Evolutionary conservation across 106 monocot genomes (phyloP).

Genomic region (Dendrobium catenatum): DNA sequence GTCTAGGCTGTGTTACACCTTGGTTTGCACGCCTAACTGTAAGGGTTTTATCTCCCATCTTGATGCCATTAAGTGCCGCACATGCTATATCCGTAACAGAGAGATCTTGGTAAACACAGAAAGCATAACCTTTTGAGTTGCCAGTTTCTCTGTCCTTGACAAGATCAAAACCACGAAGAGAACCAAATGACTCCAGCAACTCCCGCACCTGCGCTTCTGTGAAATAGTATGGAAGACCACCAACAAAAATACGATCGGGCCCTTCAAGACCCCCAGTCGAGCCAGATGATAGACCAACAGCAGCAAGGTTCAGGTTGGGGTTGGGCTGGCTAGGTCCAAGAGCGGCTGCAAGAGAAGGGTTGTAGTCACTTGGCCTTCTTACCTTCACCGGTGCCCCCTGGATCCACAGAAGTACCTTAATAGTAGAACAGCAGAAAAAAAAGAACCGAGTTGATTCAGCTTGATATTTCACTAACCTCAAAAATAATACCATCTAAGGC

Average conservation of each 20-base stretch:
- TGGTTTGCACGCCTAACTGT: slow-evolving; percentile 77
- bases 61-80: slow-evolving; percentile 81
- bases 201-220: slow-evolving; percentile 70
- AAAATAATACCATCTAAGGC: slow-evolving; percentile 96
- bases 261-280: slow-evolving; percentile 63
- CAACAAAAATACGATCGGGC: slow-evolving; percentile 14
- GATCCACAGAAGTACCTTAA: slow-evolving; percentile 22
- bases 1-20: slow-evolving; percentile 59
- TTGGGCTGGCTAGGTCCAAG: slow-evolving; percentile 65
- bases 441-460: too few species aligned
- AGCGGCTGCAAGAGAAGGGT: slow-evolving; percentile 52
- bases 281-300: slow-evolving; percentile 58
- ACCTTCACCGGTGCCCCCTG: slow-evolving; percentile 86
- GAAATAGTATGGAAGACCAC: slow-evolving; percentile 71
- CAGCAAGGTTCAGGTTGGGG: slow-evolving; percentile 49
- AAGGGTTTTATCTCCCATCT: slow-evolving; percentile 83
- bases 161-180: slow-evolving; percentile 82
- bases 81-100: slow-evolving; percentile 78
- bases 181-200: slow-evolving; percentile 67
- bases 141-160: slow-evolving; percentile 87
- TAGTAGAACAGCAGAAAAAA: too few species aligned
- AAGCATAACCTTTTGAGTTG: slow-evolving; percentile 76
- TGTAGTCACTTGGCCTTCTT: slow-evolving; percentile 83
- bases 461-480: slow-evolving; percentile 48
- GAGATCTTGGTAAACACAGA: slow-evolving; percentile 74